Evolutionary conservation across 2,329 filamentous ascomycete genomes (phyloP).

Genomic region (Exophiala alcalophila): DNA sequence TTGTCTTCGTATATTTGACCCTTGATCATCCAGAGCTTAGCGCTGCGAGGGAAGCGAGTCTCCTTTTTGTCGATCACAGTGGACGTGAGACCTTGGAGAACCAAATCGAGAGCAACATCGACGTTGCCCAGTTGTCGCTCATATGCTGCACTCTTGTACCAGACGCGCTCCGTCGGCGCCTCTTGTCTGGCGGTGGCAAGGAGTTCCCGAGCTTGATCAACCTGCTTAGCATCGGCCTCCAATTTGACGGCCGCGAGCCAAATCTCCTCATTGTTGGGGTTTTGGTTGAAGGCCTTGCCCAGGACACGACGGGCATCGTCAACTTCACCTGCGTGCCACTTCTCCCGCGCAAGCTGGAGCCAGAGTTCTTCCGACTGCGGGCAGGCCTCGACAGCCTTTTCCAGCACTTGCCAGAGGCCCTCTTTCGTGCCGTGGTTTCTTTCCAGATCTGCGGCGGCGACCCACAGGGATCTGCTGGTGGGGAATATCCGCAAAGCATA

Average conservation of each 20-base stretch:
- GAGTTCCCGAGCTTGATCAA: slow-evolving; percentile 76
- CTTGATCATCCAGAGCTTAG: slow-evolving; percentile 98
- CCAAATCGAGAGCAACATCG: slow-evolving; percentile 80
- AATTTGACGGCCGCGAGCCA: slow-evolving; percentile 96
- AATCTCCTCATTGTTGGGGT: slow-evolving; percentile 95
- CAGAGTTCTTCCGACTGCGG: slow-evolving; percentile 88
- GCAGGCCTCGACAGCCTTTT: slow-evolving; percentile 91
- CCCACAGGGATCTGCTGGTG: slow-evolving; percentile 83
- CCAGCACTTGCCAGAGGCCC: slow-evolving; percentile 76
- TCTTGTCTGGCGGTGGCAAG: slow-evolving; percentile 79
- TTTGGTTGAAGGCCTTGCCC: slow-evolving; percentile 86
- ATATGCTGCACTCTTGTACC: slow-evolving; percentile 93
- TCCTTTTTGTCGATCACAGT: slow-evolving; percentile 43
- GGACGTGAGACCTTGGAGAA: slow-evolving; percentile 63
- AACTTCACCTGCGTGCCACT: slow-evolving; percentile 83
- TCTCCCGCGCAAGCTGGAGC: slow-evolving; percentile 95
- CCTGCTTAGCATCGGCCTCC: slow-evolving; percentile 83
- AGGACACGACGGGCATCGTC: slow-evolving; percentile 83
- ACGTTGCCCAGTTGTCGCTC: slow-evolving; percentile 78
- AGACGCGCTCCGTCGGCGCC: slow-evolving; percentile 91
- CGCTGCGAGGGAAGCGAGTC: slow-evolving; percentile 76
- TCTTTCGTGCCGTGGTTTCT: slow-evolving; percentile 83
- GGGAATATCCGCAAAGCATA: slow-evolving; percentile 87
- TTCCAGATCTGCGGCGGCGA: slow-evolving; percentile 86
- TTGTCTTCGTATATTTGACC: slow-evolving; percentile 92